A percentile compares a stretch with the other conserved stretches of the same genome.
These are phyloP conservation scores for Wickerhamomyces sp. DNA, from an alignment of 1,139 yeast species.

Conservation along the genomic window DNA sequence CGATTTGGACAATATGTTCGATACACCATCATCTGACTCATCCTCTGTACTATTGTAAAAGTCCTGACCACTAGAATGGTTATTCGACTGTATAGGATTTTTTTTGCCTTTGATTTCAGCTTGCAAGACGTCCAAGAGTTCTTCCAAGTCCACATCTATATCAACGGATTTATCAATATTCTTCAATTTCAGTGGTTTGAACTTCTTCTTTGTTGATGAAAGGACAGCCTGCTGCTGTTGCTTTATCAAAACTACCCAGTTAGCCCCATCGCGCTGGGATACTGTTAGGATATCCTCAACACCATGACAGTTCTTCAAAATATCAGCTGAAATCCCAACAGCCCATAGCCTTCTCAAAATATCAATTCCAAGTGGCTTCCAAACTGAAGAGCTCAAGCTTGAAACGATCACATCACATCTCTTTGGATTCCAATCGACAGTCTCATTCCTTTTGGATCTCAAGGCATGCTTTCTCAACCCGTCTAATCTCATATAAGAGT, in stretches of 20 bases:
- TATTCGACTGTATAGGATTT: not conserved
- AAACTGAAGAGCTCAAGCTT: constrained; percentile 45
- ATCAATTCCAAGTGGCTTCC: constrained; percentile 58
- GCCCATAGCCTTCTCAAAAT: constrained; percentile 66
- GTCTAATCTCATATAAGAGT: constrained; percentile 35
- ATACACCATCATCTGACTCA: constrained; percentile 20
- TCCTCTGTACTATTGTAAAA: constrained; percentile 21
- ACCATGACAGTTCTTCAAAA: constrained; percentile 44
- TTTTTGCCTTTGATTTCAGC: constrained; percentile 34
- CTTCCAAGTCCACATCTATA: constrained; percentile 65
- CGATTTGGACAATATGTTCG: constrained; percentile 16
- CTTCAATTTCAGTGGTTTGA: constrained; percentile 70
- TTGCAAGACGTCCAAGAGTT: constrained; percentile 47
- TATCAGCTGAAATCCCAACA: constrained; percentile 65
- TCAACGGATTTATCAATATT: constrained; percentile 58
- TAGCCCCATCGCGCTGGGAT: constrained; percentile 66
- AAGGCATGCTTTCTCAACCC: constrained; percentile 18
- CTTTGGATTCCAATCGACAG: constrained; percentile 39
- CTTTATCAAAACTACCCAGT: constrained; percentile 70
- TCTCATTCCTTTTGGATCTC: constrained; percentile 25
- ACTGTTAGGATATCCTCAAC: constrained; percentile 65
- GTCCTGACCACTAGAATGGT: constrained; percentile 11
- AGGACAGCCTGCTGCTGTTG: constrained; percentile 40
- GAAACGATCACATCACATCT: constrained; percentile 82
- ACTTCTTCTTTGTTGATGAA: constrained; percentile 40